A percentile compares a stretch with the other conserved stretches of the same genome.
These are phyloP conservation scores for Amyloporia xantha DNA, from an alignment of 768 basidiomycete genomes.

Conservation along the genomic window DNA sequence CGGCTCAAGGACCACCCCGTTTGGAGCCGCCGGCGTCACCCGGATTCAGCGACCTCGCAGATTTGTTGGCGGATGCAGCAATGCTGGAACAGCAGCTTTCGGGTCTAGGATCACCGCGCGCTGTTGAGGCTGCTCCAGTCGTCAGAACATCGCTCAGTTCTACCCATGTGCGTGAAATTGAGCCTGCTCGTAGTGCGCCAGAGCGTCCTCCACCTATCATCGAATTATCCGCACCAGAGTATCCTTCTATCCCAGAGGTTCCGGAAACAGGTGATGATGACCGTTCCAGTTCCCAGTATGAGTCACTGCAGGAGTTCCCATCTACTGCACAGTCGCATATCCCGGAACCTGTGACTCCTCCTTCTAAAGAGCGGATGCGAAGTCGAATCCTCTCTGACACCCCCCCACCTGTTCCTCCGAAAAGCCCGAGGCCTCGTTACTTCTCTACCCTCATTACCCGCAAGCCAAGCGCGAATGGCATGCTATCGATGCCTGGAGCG, in stretches of 20 bases:
- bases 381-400: conserved; percentile 3
- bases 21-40: conserved; percentile 14
- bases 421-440: conserved; percentile 28
- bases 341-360: neutral
- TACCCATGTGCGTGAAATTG: neutral
- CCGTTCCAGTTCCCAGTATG: conserved; percentile 3
- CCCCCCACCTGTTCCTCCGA: conserved; percentile 13
- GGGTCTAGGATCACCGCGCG: conserved; percentile 9
- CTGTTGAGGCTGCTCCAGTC: neutral
- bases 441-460: conserved; percentile 29
- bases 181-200: neutral
- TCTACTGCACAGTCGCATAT: conserved; percentile 5
- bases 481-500: conserved; percentile 27
- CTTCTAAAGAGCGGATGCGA: neutral
- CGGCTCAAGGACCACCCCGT: neutral
- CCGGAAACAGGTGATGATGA: conserved; percentile 12
- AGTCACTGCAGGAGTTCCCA: conserved; percentile 6
- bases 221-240: neutral
- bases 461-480: conserved; percentile 12
- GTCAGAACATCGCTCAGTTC: too few relatives aligned
- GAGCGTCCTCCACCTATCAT: neutral
- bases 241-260: conserved; percentile 11
- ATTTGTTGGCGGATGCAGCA: conserved; percentile 19
- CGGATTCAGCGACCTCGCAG: conserved; percentile 20
- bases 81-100: conserved; percentile 22